Evolutionary conservation across 768 basidiomycete genomes (phyloP), one percentile per base, ranked within the genome.

Genomic region (Termitomyces titanicus): DNA sequence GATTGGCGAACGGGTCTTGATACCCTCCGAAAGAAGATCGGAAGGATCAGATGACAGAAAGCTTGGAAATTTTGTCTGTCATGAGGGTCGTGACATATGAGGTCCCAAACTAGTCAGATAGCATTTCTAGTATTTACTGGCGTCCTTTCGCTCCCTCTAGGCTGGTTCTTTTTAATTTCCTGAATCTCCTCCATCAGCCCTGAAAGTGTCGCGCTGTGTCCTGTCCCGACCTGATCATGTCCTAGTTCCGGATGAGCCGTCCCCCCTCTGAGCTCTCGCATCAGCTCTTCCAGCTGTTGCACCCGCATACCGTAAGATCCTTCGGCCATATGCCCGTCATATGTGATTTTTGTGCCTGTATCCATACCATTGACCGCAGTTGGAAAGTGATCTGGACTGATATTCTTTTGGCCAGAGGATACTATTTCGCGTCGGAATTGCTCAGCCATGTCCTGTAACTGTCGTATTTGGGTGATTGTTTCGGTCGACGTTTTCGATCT

Each of bases 111-210:
- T 38, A 17, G n/a, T 49, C 48, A 49, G 24, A 27, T 4, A 25
- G 24, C n/a, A 27, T 27, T 27, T 27, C 48, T 27, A 12, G 8
- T 17, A 18, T 15, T 8, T 18, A 25, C 24, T 25, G 35, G 25
- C 7, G 6, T 13, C 35, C 17, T 8, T 25, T 37, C 35, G 10
- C 15, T 17, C 1, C 11, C 40, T 34, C 22, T 22, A 11, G 40
- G 3, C 51, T 44, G 31, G n/a, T 34, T 35, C 17, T 18, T 47
- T 11, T 20, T 24, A 18, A 12, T 7, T 13, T 25, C 46, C 29
- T n/a, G 20, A n/a, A 55, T 42, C 27, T 55, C 53, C n/a, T 54
- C 47, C 39, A 55, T 42, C 27, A 55, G 20, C 4, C 47, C 47
- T 18, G 11, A 17, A 3, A 54, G 29, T 33, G 47, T 42, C 4